phyloP scores from a whole-genome alignment of 306 rosid species.

The Aeschynomene evenia region DNA sequence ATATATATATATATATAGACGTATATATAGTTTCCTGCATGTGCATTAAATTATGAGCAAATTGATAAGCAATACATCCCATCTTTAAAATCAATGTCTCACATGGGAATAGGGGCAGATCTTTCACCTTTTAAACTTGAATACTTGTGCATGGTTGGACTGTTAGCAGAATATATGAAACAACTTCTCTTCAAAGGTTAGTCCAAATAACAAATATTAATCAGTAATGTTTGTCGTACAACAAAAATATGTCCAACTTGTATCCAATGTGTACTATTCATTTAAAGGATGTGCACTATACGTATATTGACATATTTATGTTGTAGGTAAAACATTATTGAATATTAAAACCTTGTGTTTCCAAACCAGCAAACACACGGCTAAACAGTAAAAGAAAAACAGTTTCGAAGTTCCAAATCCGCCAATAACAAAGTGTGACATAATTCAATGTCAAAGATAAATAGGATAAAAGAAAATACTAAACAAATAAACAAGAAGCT shows the following conservation, averaged over 20 bases:
- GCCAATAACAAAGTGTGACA: slow-evolving; percentile 15
- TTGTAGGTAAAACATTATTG: too few relatives aligned
- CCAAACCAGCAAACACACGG: slow-evolving; percentile 48
- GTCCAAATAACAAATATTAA: slow-evolving; percentile 27
- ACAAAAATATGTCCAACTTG: too few relatives aligned
- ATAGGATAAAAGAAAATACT: neutral
- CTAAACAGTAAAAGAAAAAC: slow-evolving; percentile 43
- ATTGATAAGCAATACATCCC: slow-evolving; percentile 41
- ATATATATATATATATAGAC: too few relatives aligned
- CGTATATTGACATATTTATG: too few relatives aligned
- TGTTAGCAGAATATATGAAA: slow-evolving; percentile 23
- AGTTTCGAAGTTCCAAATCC: slow-evolving; percentile 46
- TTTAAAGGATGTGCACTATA: too few relatives aligned
- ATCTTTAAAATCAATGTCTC: slow-evolving; percentile 43
- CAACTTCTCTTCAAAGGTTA: slow-evolving; percentile 15
- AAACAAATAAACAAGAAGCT: slow-evolving; percentile 21
- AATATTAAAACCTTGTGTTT: slow-evolving; percentile 32
- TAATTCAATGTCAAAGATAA: slow-evolving; percentile 20
- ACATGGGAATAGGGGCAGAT: slow-evolving; percentile 30
- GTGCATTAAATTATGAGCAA: slow-evolving; percentile 43
- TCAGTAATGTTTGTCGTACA: too few relatives aligned
- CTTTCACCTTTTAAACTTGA: slow-evolving; percentile 45
- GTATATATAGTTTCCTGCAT: slow-evolving; percentile 38
- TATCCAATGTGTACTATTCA: too few relatives aligned
- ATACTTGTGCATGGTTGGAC: slow-evolving; percentile 52